A percentile compares a stretch with the other conserved stretches of the same genome.
Evolutionary conservation across 371 early-diverging fungal species (phyloP).

Genomic region (Coemansia sp.): DNA sequence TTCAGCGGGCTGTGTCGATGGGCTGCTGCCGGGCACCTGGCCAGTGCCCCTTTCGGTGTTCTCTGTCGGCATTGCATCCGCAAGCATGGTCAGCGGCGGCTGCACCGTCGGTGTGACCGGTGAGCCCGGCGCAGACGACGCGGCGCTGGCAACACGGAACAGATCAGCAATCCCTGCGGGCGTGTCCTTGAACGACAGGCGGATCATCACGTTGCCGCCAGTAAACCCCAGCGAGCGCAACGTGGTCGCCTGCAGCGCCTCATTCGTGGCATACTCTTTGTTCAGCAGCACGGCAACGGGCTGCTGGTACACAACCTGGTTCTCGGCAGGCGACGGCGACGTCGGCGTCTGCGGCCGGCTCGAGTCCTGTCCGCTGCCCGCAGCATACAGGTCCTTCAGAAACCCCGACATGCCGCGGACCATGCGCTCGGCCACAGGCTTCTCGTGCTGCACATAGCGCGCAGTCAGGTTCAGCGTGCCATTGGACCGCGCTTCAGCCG

Average conservation of each 20-base stretch:
- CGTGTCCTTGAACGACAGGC: constrained; percentile 33
- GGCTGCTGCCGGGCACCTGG: too few species aligned
- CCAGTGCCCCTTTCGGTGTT: too few species aligned
- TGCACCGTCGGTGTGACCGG: not conserved
- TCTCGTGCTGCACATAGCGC: not conserved
- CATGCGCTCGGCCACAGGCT: not conserved
- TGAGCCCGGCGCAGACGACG: not conserved
- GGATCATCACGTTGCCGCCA: constrained; percentile 46
- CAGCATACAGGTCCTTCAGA: not conserved
- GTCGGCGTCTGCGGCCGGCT: not conserved
- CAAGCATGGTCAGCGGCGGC: not conserved
- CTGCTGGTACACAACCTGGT: constrained; percentile 31
- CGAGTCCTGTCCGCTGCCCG: not conserved
- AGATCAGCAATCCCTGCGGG: not conserved
- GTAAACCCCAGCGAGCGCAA: constrained; percentile 50
- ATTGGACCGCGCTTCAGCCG: constrained; percentile 45
- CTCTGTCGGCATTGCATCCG: too few species aligned
- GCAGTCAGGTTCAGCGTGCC: constrained; percentile 32
- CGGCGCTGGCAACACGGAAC: not conserved
- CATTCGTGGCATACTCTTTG: constrained; percentile 51
- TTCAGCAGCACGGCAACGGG: constrained; percentile 56
- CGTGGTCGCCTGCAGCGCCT: constrained; percentile 51
- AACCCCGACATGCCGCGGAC: not conserved
- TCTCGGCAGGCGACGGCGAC: not conserved
- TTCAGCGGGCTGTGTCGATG: too few species aligned